A percentile compares a stretch with the other conserved stretches of the same genome.
These are phyloP conservation scores for Uronychia setigera DNA, from an alignment of 73 alveolate genomes.

Conservation along the genomic window DNA sequence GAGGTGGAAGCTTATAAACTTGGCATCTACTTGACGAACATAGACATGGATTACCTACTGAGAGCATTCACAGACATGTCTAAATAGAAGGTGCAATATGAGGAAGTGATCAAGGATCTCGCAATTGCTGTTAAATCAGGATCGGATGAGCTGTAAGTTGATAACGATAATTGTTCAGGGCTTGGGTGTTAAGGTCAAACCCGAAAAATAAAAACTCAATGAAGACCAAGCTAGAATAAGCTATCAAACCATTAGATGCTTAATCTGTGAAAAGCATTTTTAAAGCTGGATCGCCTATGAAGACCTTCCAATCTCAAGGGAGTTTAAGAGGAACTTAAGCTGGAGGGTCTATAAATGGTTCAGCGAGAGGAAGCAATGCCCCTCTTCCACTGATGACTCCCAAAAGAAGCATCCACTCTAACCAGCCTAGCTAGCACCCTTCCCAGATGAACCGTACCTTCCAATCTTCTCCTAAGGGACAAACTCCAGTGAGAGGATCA, in stretches of 20 bases:
- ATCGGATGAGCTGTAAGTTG: background rate
- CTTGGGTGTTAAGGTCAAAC: constrained; percentile 39
- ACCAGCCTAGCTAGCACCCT: too few relatives aligned
- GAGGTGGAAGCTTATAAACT: background rate
- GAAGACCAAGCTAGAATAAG: background rate
- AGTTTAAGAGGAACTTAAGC: background rate
- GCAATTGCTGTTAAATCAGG: background rate
- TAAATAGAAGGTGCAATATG: constrained; percentile 9
- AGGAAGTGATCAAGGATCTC: constrained; percentile 33
- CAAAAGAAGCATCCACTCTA: too few relatives aligned
- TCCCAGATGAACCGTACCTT: too few relatives aligned
- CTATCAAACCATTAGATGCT: background rate
- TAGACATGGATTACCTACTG: background rate
- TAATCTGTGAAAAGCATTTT: background rate
- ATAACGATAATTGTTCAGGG: background rate
- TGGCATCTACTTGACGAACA: background rate
- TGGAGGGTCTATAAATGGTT: background rate
- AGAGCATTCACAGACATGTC: background rate
- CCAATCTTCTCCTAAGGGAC: too few relatives aligned
- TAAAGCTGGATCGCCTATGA: background rate
- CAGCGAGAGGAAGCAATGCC: background rate
- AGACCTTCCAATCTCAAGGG: constrained; percentile 4
- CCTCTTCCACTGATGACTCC: background rate
- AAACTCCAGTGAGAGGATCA: too few relatives aligned
- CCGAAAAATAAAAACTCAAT: background rate